A percentile compares a stretch with the other conserved stretches of the same genome.
Conservation (phyloP, 2,329 filamentous ascomycete genomes). For the Cladosporium sp. region DNA sequence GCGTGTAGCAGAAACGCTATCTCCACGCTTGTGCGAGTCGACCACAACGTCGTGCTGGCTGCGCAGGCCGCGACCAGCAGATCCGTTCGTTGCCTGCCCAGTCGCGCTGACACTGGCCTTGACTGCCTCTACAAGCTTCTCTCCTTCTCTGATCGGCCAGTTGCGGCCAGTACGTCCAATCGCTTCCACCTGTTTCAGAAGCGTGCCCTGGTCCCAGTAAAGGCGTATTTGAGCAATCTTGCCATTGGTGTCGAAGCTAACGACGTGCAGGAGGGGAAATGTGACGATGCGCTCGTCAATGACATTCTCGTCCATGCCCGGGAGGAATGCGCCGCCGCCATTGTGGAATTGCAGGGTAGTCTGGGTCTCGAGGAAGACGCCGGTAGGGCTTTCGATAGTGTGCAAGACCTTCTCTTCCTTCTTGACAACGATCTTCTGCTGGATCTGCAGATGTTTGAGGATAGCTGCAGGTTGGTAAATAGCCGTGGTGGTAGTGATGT, state of each 20-base stretch:
- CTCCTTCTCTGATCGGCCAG: slow-evolving; percentile 89
- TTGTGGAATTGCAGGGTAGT: slow-evolving; percentile 77
- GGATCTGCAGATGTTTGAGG: slow-evolving; percentile 71
- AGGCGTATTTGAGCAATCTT: slow-evolving; percentile 85
- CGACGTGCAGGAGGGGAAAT: slow-evolving; percentile 85
- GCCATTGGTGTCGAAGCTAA: slow-evolving; percentile 70
- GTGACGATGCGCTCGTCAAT: slow-evolving; percentile 74
- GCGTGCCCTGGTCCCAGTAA: slow-evolving; percentile 90
- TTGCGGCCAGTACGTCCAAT: slow-evolving; percentile 87
- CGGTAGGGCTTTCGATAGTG: slow-evolving; percentile 65
- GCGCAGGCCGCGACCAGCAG: slow-evolving; percentile 14
- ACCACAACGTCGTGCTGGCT: slow-evolving; percentile 25
- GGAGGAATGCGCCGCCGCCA: slow-evolving; percentile 81
- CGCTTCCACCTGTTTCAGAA: slow-evolving; percentile 89
- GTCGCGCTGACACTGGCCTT: slow-evolving; percentile 28
- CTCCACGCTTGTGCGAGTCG: slow-evolving; percentile 26
- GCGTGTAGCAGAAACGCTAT: slow-evolving; percentile 33
- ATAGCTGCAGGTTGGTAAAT: slow-evolving; percentile 70
- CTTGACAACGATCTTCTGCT: slow-evolving; percentile 74
- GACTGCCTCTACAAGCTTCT: slow-evolving; percentile 71
- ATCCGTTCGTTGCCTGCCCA: slow-evolving; percentile 26
- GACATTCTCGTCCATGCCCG: slow-evolving; percentile 91
- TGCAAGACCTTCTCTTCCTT: slow-evolving; percentile 74
- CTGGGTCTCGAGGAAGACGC: slow-evolving; percentile 73
- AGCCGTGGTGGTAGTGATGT: slow-evolving; percentile 81